Evolutionary conservation across 805 yeast species (phyloP).

Genomic region (Ogataea polymorpha): DNA sequence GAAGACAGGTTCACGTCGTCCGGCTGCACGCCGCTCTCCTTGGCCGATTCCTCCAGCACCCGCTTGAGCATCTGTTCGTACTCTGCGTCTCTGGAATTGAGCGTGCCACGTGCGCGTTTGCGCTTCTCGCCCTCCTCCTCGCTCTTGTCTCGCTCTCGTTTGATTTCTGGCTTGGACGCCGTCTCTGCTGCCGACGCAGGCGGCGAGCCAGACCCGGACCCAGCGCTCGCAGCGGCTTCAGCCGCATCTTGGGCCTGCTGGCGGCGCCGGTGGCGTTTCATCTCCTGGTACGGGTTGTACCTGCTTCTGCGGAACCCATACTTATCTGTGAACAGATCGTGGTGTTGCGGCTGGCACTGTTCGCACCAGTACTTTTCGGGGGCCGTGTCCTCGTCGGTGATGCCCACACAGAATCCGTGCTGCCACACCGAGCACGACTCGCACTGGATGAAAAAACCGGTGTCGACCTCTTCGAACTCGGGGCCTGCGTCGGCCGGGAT

Average conservation of each 20-base stretch:
- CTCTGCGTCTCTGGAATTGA: slow-evolving; percentile 32
- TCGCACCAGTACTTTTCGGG: slow-evolving; percentile 98
- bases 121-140: slow-evolving; percentile 21
- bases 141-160: slow-evolving; percentile 11
- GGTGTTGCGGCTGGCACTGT: slow-evolving; percentile 81
- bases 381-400: slow-evolving; percentile 65
- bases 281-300: slow-evolving; percentile 44
- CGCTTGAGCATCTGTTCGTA: slow-evolving; percentile 37
- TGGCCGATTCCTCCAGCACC: slow-evolving; percentile 56
- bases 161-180: slow-evolving; percentile 14
- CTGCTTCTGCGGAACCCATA: slow-evolving; percentile 46
- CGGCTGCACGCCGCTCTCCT: slow-evolving; percentile 42
- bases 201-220: slow-evolving; percentile 9
- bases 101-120: slow-evolving; percentile 25
- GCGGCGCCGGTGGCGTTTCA: slow-evolving; percentile 23
- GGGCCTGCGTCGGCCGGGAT: slow-evolving; percentile 27
- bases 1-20: slow-evolving; percentile 35
- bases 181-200: slow-evolving; percentile 7
- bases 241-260: slow-evolving; percentile 20
- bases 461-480: slow-evolving; percentile 40
- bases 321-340: slow-evolving; percentile 47
- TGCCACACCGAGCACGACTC: slow-evolving; percentile 96
- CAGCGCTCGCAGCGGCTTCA: slow-evolving; percentile 11
- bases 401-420: slow-evolving; percentile 94
- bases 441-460: slow-evolving; percentile 76